Conservation (phyloP, 1,284 basidiomycete genomes). For the Trametes pubescens region DNA sequence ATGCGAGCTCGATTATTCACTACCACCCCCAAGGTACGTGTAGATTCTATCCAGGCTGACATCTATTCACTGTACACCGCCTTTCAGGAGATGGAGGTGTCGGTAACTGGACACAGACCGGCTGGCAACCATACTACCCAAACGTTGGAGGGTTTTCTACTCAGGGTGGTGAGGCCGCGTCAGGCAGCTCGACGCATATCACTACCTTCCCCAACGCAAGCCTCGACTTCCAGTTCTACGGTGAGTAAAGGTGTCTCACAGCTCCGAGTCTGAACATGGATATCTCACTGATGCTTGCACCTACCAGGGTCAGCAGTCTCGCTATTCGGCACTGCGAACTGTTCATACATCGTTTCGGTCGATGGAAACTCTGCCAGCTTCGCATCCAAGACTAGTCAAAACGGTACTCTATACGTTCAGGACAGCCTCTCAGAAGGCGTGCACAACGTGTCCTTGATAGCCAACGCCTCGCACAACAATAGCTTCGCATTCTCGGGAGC, state of each 20-base stretch:
- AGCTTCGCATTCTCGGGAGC: conserved; percentile 34
- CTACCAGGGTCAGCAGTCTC: conserved; percentile 7
- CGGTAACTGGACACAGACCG: conserved; percentile 27
- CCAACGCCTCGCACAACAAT: conserved; percentile 19
- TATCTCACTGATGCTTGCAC: neutral
- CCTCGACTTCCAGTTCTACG: conserved; percentile 39
- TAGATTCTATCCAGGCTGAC: neutral
- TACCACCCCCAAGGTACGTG: neutral
- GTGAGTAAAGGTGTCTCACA: conserved; percentile 16
- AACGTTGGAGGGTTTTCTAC: conserved; percentile 33
- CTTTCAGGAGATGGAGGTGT: conserved; percentile 36
- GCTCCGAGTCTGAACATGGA: neutral
- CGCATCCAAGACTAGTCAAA: conserved; percentile 12
- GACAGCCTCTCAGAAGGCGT: conserved; percentile 18
- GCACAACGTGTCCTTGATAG: conserved; percentile 37
- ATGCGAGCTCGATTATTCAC: neutral
- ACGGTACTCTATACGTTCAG: conserved; percentile 21
- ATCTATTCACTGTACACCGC: neutral
- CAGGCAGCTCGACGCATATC: conserved; percentile 36
- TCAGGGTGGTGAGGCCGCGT: conserved; percentile 23
- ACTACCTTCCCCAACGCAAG: conserved; percentile 38
- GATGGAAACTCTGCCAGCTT: conserved; percentile 35
- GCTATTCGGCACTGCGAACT: conserved; percentile 22
- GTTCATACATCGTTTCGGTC: conserved; percentile 26
- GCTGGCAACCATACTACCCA: conserved; percentile 42